phyloP scores from a whole-genome alignment of 345 rosid species.

The Atalantia buxifolia region DNA sequence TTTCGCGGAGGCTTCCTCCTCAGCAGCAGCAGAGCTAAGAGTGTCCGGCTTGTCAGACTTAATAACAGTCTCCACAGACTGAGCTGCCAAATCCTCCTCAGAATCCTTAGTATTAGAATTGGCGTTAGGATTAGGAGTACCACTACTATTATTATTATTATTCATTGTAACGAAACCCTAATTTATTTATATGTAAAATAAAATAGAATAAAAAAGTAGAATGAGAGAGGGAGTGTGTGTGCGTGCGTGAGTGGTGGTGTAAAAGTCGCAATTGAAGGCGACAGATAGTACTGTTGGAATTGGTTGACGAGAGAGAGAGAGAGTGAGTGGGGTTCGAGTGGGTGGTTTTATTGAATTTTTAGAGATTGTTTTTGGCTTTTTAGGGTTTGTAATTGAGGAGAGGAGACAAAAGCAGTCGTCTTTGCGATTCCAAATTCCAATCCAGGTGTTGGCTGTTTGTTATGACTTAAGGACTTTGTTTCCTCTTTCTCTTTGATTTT shows the following conservation, averaged over 20 bases:
- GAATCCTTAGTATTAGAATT: conserved; percentile 17
- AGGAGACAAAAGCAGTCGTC: conserved; percentile 6
- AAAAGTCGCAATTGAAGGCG: conserved; percentile 94
- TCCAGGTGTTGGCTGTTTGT: not conserved
- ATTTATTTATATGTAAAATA: conserved; percentile 23
- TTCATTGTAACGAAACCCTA: conserved; percentile 62
- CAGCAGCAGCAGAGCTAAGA: conserved; percentile 19
- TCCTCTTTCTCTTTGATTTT: too few relatives aligned
- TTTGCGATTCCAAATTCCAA: conserved; percentile 11
- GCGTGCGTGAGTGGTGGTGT: conserved; percentile 30
- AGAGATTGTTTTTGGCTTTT: conserved; percentile 17
- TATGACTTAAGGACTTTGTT: too few relatives aligned
- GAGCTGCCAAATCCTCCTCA: conserved; percentile 31
- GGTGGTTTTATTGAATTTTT: conserved; percentile 7
- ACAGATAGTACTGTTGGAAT: conserved; percentile 64
- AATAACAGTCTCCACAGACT: conserved; percentile 17
- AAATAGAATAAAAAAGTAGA: conserved; percentile 12
- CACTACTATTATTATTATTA: conserved; percentile 8
- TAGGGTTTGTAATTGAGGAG: not conserved
- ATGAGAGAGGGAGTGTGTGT: conserved; percentile 9
- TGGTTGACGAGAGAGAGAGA: conserved; percentile 25
- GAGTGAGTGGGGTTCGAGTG: conserved; percentile 55
- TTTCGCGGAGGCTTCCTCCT: conserved; percentile 32
- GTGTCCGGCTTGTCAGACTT: conserved; percentile 15
- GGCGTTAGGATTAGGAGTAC: not conserved